Percentiles rank a stretch among this genome's conserved stretches.
phyloP scores from a whole-genome alignment of 441 rosid species.

The Monsonia emarginata region DNA sequence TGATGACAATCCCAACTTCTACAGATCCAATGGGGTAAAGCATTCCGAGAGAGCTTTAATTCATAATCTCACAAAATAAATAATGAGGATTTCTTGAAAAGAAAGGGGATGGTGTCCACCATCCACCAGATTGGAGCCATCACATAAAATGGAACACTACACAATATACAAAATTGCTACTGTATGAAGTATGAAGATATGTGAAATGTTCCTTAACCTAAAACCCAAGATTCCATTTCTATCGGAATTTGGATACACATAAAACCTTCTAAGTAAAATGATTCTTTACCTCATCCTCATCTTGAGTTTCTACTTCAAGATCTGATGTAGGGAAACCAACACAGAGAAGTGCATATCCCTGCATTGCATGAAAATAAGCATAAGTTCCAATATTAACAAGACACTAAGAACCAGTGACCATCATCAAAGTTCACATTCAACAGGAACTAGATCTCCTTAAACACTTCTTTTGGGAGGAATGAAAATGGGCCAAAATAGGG shows the following conservation, averaged over 20 bases:
- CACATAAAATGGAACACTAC: background rate
- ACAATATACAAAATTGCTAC: constrained; percentile 5
- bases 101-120: background rate
- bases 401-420: background rate
- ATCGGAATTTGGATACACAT: constrained; percentile 14
- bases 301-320: constrained; percentile 86
- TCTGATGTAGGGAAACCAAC: constrained; percentile 78
- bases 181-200: constrained; percentile 1
- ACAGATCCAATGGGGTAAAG: background rate
- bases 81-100: background rate
- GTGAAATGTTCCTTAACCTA: background rate
- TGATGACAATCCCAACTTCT: background rate
- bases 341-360: constrained; percentile 93
- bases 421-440: background rate
- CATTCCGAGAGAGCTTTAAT: background rate
- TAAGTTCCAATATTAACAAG: background rate
- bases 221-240: background rate
- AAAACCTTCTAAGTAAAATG: background rate
- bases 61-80: background rate
- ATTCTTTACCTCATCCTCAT: constrained; percentile 76
- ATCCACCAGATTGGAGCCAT: background rate
- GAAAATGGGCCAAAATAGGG: background rate
- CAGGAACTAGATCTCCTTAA: background rate
- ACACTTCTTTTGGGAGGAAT: background rate
- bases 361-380: constrained; percentile 17